phyloP scores from a whole-genome alignment of 805 yeast species.

The Candida sonorensis region DNA sequence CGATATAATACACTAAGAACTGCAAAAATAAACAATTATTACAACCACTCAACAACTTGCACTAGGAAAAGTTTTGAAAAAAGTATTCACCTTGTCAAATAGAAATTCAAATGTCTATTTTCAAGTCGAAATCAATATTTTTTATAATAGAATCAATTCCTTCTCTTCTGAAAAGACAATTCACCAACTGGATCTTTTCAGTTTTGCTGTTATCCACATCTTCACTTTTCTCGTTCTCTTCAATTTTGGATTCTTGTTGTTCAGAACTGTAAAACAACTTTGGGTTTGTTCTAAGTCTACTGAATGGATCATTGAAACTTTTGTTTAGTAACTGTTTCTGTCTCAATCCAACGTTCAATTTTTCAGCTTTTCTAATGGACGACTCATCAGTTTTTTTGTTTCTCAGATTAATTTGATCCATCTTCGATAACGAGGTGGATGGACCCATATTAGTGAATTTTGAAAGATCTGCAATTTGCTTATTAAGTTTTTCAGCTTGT shows the following conservation, averaged over 20 bases:
- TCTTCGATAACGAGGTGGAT: conserved; percentile 35
- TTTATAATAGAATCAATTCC: conserved; percentile 28
- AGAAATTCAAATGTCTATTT: conserved; percentile 12
- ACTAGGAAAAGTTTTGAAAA: too few relatives aligned
- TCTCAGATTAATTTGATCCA: conserved; percentile 74
- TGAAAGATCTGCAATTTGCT: conserved; percentile 33
- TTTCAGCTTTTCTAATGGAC: conserved; percentile 73
- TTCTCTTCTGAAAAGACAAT: conserved; percentile 20
- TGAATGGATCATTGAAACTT: conserved; percentile 63
- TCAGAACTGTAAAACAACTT: conserved; percentile 63
- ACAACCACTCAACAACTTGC: too few relatives aligned
- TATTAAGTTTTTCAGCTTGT: conserved; percentile 38
- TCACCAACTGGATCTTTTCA: conserved; percentile 27
- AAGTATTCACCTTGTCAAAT: too few relatives aligned
- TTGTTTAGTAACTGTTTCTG: conserved; percentile 38
- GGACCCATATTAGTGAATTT: conserved; percentile 27
- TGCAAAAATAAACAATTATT: too few relatives aligned
- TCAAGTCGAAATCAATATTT: conserved; percentile 22
- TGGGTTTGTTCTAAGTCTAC: conserved; percentile 82
- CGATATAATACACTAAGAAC: too few relatives aligned
- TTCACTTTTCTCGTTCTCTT: conserved; percentile 31
- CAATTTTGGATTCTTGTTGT: conserved; percentile 46
- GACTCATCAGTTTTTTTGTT: conserved; percentile 78
- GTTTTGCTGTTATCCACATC: conserved; percentile 41
- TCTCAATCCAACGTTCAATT: conserved; percentile 50